Evolutionary conservation across 306 rosid genomes (phyloP), one percentile per base, ranked within the genome.

Genomic region (Myrica gale): DNA sequence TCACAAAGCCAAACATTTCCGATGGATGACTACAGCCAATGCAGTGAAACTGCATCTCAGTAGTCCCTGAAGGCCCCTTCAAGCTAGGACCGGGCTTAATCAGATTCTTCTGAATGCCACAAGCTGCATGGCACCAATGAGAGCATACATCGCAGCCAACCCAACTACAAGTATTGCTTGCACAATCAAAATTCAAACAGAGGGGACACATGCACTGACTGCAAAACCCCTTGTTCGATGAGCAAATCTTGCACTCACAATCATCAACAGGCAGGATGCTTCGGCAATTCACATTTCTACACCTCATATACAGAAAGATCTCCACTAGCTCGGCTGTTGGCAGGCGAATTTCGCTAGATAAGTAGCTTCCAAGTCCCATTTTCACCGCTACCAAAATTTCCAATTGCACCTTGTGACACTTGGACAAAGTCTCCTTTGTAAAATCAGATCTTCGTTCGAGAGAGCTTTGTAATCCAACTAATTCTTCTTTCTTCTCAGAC

Each of bases 121-220:
- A 96, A 19, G 91, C 88, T 77, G 99, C 98, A 77, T 96, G 99
- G 83, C 99, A 92, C 99, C 99, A 96, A 77, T 96, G 99, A 2
- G 92, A 90, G 79, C 99, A 96, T 57, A 89, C 94, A 81, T 96
- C 99, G 74, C 99, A 96, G 5, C 99, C 99, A 73, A 96, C 92
- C 99, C 99, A 96, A 75, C 96, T 90, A 73, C 99, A 96, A 60
- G 99, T 96, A 66, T 92, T 92, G 74, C 3, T 96, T 16, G 99
- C 99, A 79, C 92, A 90, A 72, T 96, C 99, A 55, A 96, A 96
- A 84, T 90, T 96, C 97, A 96, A 81, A 79, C 99, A 96, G 5
- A 96, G 60, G 60, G 97, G 98, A 81, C 99, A 96, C 99, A 92
- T 96, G 56, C 99, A 96, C 54, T 93, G 84, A 41, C 97, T 90